Evolutionary conservation across 176 grass and related monocot species (phyloP).

Genomic region (Zoysia japonica): DNA sequence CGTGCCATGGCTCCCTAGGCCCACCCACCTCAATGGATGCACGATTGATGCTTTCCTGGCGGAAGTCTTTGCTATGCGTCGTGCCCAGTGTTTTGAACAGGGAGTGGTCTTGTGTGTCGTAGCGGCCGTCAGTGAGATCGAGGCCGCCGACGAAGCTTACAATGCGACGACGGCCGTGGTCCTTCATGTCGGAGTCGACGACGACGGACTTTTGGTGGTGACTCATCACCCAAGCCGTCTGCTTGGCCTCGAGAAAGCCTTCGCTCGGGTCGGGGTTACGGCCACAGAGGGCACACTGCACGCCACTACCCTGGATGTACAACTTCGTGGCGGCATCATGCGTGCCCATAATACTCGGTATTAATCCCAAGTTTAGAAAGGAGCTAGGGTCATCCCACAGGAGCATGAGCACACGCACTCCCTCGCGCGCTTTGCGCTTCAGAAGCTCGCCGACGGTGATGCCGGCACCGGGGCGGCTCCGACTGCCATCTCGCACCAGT

Average conservation of each 20-base stretch:
- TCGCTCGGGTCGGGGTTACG: background rate
- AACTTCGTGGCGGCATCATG: background rate
- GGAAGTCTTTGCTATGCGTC: conserved; percentile 68
- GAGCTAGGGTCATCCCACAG: background rate
- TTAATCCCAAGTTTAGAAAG: fast-evolving
- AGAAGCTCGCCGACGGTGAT: background rate
- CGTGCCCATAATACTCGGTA: background rate
- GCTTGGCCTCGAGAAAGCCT: fast-evolving
- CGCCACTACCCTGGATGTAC: background rate
- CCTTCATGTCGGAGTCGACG: background rate
- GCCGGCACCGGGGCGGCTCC: background rate
- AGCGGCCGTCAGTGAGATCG: conserved; percentile 84
- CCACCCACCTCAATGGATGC: conserved; percentile 58
- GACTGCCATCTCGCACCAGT: background rate
- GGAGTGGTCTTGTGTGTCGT: conserved; percentile 86
- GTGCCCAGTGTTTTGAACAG: conserved; percentile 55
- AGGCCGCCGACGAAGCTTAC: conserved; percentile 83
- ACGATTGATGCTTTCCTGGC: conserved; percentile 54
- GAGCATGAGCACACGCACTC: background rate
- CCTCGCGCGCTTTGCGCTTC: background rate
- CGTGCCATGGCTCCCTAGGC: conserved; percentile 86
- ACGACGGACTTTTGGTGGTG: conserved; percentile 11
- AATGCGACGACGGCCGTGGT: conserved; percentile 55
- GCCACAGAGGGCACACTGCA: background rate
- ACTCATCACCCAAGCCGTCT: no score